Base-by-base conservation (phyloP, 225 moss, liverwort and hornwort species). In the Ulota crispa region DNA sequence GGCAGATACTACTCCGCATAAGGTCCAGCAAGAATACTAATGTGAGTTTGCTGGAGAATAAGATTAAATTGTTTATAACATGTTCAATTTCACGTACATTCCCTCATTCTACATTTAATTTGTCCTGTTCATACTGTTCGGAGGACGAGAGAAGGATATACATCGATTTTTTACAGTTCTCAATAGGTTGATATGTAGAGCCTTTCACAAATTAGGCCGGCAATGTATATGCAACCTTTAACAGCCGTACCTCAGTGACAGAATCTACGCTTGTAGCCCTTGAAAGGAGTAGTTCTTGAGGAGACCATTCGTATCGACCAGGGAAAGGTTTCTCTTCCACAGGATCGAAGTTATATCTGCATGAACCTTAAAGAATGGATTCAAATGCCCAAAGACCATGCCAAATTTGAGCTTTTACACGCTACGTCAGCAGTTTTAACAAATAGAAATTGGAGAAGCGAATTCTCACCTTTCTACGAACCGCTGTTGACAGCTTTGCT, bases 271-370 rank as follows among this genome's bases (percentile, higher is more conserved):
- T 86, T 47, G 68, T 34, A 50, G 80, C 65, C 68, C 73, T 86
- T 45, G 82, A 24, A 74, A 78, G 76, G 3, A 37, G 72, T 82
- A 60, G 80, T 45, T 57, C 63, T 64, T 82, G 68, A 39, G 81
- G 64, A 20, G 61, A 78, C 87, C 87, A 88, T 27, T 88, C 84
- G 66, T 79, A 88, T 8, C 87, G 87, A 70, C 87, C 87, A 53
- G 85, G 79, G 57, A 85, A 82, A 70, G 87, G 87, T 75, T 69
- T 81, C 60, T 79, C 81, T 50, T 70, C 79, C 75, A 71, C 70
- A 63, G 85, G 87, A 56, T 88, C 87, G 79, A 88, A 88, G 64
- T 88, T 88, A 71, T 88, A 88, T 85, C 87, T 88, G 87, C 71
- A 53, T 37, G 11, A 54, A 50, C 36, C 24, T 82, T 82, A 7